Percentiles rank a stretch among this genome's conserved stretches.
These are phyloP conservation scores for Talaromyces wortmannii DNA, from an alignment of 495 filamentous ascomycete species.

Conservation along the genomic window DNA sequence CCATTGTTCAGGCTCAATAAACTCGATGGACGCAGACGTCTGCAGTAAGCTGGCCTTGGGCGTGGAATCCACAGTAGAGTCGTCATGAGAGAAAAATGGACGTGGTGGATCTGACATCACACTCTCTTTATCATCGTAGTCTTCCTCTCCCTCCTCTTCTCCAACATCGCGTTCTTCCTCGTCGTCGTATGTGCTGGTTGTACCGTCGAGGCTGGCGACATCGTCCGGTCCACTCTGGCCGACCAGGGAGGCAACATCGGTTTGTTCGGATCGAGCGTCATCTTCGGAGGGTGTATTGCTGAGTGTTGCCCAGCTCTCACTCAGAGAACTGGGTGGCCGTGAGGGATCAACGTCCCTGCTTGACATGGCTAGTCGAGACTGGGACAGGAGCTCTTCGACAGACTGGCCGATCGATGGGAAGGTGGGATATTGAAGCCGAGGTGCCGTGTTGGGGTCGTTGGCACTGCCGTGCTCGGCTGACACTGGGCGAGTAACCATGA, in stretches of 20 bases:
- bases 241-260: slow-evolving; percentile 38
- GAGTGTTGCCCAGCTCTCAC: slow-evolving; percentile 42
- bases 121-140: slow-evolving; percentile 21
- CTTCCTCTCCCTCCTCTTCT: slow-evolving; percentile 19
- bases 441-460: slow-evolving; percentile 7
- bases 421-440: slow-evolving; percentile 38
- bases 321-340: slow-evolving; percentile 22
- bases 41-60: slow-evolving; percentile 27
- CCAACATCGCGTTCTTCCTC: slow-evolving; percentile 23
- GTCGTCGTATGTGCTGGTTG: slow-evolving; percentile 28
- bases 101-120: slow-evolving; percentile 26
- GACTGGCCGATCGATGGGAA: slow-evolving; percentile 36
- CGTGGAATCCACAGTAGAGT: slow-evolving; percentile 33
- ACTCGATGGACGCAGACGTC: slow-evolving; percentile 47
- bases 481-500: slow-evolving; percentile 37
- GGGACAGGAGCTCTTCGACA: slow-evolving; percentile 43
- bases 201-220: slow-evolving; percentile 39
- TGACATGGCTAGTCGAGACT: slow-evolving; percentile 36
- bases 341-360: slow-evolving; percentile 23
- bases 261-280: slow-evolving; percentile 37
- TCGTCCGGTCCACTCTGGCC: slow-evolving; percentile 37
- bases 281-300: slow-evolving; percentile 40
- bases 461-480: slow-evolving; percentile 18
- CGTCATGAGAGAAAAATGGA: slow-evolving; percentile 26
- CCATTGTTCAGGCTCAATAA: slow-evolving; percentile 50